These are phyloP conservation scores for Syzygium malaccense DNA, from an alignment of 441 rosid genomes.

Conservation along the genomic window DNA sequence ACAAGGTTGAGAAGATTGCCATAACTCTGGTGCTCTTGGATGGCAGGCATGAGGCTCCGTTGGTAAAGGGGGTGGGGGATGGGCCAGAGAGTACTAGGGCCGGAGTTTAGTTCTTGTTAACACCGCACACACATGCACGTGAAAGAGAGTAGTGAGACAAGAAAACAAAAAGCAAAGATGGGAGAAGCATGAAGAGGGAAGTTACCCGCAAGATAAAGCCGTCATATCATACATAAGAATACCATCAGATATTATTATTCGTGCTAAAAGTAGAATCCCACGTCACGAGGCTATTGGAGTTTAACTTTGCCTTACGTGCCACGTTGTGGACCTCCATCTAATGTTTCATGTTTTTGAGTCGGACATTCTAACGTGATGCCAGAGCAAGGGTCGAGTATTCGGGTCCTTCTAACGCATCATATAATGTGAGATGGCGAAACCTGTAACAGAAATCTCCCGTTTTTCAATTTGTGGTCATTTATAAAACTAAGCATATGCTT, in stretches of 20 bases:
- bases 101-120: no score
- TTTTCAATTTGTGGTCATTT: not conserved
- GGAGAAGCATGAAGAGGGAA: not conserved
- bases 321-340: no score
- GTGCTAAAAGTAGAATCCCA: not conserved
- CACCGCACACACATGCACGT: no score
- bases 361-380: not conserved
- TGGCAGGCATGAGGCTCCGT: no score
- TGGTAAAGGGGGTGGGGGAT: no score
- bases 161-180: no score
- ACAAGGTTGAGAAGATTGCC: not conserved
- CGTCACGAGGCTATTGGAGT: not conserved
- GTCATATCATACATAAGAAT: not conserved
- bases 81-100: no score
- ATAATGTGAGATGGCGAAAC: not conserved
- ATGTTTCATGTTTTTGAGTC: not conserved
- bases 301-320: not conserved
- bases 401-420: not conserved
- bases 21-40: not conserved
- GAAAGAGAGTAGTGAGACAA: no score
- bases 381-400: not conserved
- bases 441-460: not conserved
- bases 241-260: not conserved
- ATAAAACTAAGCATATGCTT: not conserved
- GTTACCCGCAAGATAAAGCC: not conserved